Evolutionary conservation across 1,139 yeast species (phyloP), one percentile per base, ranked within the genome.

Genomic region (Wickerhamomyces sp.): DNA sequence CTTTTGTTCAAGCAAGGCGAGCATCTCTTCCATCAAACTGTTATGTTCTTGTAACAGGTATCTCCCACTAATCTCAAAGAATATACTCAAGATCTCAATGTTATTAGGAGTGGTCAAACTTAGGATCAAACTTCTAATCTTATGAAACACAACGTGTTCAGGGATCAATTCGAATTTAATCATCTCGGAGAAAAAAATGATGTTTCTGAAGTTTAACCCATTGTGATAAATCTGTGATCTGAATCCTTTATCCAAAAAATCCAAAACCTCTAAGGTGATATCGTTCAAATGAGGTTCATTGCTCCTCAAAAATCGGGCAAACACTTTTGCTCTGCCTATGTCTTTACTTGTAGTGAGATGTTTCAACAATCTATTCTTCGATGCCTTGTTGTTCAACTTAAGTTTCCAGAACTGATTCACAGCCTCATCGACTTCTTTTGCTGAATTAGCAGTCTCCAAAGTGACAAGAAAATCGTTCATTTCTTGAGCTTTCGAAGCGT

Each of bases 161-260:
- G 95, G 93, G n/a, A 88, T 66, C 46, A 87, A 57, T 45, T 74
- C 77, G 56, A 88, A 89, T 53, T 85, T 86, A 31, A 82, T 73
- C 61, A 88, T 63, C 51, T 89, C 96, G 33, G 78, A 66, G 44
- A 85, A 79, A 43, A 82, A 81, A 24, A 70, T 65, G 26, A 84
- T 71, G 44, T 72, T 77, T 44, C 66, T 70, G 46, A 78, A 72
- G 44, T 75, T 75, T 36, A 80, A 55, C 22, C 62, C 62, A 36
- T 70, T 69, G 20, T 77, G 67, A 42, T 69, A 68, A 24, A 79
- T 65, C 50, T 75, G 87, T 20, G 73, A 67, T 45, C 83, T 66
- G 46, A 84, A 73, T 2, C 79, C 78, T 23, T 59, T 59, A 48
- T 83, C 89, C 33, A 85, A 59, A 33, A 69, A 66, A 0, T 64